Conservation (phyloP, 2,329 filamentous ascomycete species). For the Talaromyces sp. region DNA sequence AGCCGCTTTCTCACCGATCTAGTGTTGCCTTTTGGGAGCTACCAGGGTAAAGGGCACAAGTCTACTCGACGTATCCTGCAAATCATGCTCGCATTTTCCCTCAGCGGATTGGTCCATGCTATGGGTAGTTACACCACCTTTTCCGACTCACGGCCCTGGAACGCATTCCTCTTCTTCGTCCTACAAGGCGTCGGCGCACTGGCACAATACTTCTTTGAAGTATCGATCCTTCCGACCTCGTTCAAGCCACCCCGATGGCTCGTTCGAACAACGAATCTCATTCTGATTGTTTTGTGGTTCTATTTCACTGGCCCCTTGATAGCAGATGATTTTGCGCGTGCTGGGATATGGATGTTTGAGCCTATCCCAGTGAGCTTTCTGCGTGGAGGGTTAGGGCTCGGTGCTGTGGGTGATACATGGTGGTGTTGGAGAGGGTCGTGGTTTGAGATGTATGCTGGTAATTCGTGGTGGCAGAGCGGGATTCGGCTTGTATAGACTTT, state of each 20-base stretch:
- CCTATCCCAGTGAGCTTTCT: slow-evolving; percentile 73
- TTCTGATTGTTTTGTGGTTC: slow-evolving; percentile 65
- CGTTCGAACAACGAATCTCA: slow-evolving; percentile 57
- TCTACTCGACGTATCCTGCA: slow-evolving; percentile 24
- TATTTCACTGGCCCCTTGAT: slow-evolving; percentile 62
- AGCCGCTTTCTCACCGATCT: slow-evolving; percentile 36
- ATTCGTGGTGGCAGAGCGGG: slow-evolving; percentile 63
- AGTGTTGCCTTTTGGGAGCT: background rate
- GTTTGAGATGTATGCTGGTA: slow-evolving; percentile 58
- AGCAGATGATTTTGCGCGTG: slow-evolving; percentile 70
- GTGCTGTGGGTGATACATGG: slow-evolving; percentile 55
- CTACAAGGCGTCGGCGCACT: slow-evolving; percentile 65
- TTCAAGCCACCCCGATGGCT: slow-evolving; percentile 45
- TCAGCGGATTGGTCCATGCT: slow-evolving; percentile 58
- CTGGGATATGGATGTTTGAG: slow-evolving; percentile 76
- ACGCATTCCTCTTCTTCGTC: slow-evolving; percentile 66
- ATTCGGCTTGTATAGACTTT: slow-evolving; percentile 31
- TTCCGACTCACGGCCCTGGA: slow-evolving; percentile 55
- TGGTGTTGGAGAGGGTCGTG: slow-evolving; percentile 63
- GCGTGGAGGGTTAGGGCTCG: slow-evolving; percentile 63
- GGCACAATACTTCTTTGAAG: slow-evolving; percentile 50
- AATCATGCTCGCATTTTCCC: slow-evolving; percentile 30
- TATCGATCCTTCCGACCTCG: slow-evolving; percentile 21
- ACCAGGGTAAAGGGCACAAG: background rate
- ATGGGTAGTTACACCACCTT: slow-evolving; percentile 66